Percentiles rank a stretch among this genome's conserved stretches.
Evolutionary conservation across 148 eudicot genomes (phyloP).

Genomic region (Cornus suecica): DNA sequence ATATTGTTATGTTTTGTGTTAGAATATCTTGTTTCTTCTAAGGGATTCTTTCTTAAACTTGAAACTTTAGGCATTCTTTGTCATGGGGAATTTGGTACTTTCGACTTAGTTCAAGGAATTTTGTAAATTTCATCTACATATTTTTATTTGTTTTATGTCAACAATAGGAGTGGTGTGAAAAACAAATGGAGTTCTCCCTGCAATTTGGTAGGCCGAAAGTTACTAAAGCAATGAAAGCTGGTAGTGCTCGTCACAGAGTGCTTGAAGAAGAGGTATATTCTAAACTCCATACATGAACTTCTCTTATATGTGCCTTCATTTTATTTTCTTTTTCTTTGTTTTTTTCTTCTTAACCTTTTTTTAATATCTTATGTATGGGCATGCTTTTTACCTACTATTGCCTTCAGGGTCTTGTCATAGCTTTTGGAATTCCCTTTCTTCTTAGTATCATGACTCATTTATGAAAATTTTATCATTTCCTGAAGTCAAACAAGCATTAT

Average conservation of each 20-base stretch:
- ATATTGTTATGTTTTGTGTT: too few relatives aligned
- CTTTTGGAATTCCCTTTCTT: neutral
- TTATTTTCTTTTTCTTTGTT: too few relatives aligned
- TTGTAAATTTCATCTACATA: too few relatives aligned
- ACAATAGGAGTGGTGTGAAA: slow-evolving; percentile 95
- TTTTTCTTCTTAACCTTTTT: too few relatives aligned
- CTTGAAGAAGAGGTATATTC: slow-evolving; percentile 77
- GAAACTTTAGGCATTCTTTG: too few relatives aligned
- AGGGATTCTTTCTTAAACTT: too few relatives aligned
- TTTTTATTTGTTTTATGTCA: neutral
- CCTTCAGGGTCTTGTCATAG: neutral
- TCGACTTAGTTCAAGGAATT: too few relatives aligned
- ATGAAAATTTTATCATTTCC: neutral
- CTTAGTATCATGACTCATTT: neutral
- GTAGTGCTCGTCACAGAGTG: slow-evolving; percentile 65
- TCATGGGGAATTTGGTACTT: too few relatives aligned
- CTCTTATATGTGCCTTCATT: too few relatives aligned
- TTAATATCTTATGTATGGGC: neutral
- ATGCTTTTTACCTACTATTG: neutral
- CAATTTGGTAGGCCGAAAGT: slow-evolving; percentile 47
- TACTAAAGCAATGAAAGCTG: slow-evolving; percentile 82
- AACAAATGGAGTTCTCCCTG: slow-evolving; percentile 68
- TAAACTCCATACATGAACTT: neutral
- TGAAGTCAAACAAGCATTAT: neutral
- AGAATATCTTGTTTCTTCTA: too few relatives aligned